A percentile compares a stretch with the other conserved stretches of the same genome.
These are phyloP conservation scores for Aaosphaeria pasadenensis DNA, from an alignment of 2,329 filamentous ascomycete species.

Conservation along the genomic window DNA sequence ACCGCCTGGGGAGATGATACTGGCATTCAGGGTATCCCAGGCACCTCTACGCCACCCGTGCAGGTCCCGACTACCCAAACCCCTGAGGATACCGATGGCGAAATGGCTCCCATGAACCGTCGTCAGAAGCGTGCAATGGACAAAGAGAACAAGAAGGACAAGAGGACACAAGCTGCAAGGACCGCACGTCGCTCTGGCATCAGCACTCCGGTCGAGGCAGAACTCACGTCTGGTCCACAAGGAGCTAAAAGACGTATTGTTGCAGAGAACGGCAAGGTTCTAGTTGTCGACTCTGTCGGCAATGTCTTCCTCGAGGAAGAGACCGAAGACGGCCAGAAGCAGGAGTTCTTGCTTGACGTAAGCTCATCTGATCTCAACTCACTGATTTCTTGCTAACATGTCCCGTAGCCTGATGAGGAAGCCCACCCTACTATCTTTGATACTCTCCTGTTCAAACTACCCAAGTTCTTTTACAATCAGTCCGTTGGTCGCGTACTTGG, in stretches of 20 bases:
- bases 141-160: slow-evolving; percentile 68
- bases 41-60: slow-evolving; percentile 45
- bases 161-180: slow-evolving; percentile 49
- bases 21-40: slow-evolving; percentile 64
- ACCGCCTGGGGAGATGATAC: slow-evolving; percentile 86
- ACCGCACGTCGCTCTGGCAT: slow-evolving; percentile 52
- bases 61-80: slow-evolving; percentile 19
- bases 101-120: slow-evolving; percentile 67
- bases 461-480: slow-evolving; percentile 65
- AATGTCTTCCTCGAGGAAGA: slow-evolving; percentile 95
- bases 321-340: slow-evolving; percentile 77
- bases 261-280: slow-evolving; percentile 90
- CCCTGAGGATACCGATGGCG: slow-evolving; percentile 46
- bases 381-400: slow-evolving; percentile 12
- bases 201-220: slow-evolving; percentile 55
- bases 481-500: slow-evolving; percentile 43
- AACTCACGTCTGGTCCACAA: slow-evolving; percentile 56
- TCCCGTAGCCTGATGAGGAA: slow-evolving; percentile 70
- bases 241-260: slow-evolving; percentile 84
- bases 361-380: slow-evolving; percentile 39
- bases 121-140: slow-evolving; percentile 87
- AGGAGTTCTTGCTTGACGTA: slow-evolving; percentile 86
- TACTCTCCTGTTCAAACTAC: slow-evolving; percentile 78
- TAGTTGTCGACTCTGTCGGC: slow-evolving; percentile 87
- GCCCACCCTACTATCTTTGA: slow-evolving; percentile 72